phyloP scores from a whole-genome alignment of 2,329 filamentous ascomycete species.

The Colletotrichum lentis region DNA sequence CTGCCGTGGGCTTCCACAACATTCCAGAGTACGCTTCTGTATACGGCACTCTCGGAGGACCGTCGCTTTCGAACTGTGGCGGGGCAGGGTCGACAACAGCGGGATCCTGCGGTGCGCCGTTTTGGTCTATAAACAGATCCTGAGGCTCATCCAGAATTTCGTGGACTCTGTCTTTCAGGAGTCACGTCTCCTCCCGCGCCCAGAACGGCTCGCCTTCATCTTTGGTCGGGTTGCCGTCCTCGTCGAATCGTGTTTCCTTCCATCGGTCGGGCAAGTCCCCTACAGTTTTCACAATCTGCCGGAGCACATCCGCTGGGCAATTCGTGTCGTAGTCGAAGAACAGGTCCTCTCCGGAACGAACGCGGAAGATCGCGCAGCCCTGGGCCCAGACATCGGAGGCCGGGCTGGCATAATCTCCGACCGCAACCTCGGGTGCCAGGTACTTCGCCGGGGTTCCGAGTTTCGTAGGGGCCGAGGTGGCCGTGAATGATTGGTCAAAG shows the following conservation, averaged over 20 bases:
- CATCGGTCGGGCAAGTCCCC: background rate
- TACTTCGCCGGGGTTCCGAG: too few relatives aligned
- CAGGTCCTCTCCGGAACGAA: conserved; percentile 2
- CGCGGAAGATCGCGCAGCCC: conserved; percentile 35
- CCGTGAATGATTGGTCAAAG: too few relatives aligned
- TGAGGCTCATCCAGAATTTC: background rate
- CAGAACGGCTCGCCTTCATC: background rate
- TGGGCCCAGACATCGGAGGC: conserved; percentile 41
- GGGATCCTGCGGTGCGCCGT: background rate
- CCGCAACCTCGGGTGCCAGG: too few relatives aligned
- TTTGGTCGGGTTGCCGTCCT: background rate
- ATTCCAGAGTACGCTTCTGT: conserved; percentile 17
- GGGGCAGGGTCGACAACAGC: background rate
- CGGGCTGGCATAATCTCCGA: background rate
- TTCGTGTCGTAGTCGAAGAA: background rate
- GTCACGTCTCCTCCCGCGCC: background rate
- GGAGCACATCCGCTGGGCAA: background rate
- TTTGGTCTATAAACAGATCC: background rate
- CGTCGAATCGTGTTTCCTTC: background rate
- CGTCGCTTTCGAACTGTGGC: background rate
- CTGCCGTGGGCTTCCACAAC: conserved; percentile 37
- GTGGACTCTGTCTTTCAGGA: background rate
- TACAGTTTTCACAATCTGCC: background rate
- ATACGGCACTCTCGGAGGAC: background rate
- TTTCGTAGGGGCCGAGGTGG: too few relatives aligned